Evolutionary conservation across 768 basidiomycete species (phyloP).

Genomic region (Termitomyces sp.): DNA sequence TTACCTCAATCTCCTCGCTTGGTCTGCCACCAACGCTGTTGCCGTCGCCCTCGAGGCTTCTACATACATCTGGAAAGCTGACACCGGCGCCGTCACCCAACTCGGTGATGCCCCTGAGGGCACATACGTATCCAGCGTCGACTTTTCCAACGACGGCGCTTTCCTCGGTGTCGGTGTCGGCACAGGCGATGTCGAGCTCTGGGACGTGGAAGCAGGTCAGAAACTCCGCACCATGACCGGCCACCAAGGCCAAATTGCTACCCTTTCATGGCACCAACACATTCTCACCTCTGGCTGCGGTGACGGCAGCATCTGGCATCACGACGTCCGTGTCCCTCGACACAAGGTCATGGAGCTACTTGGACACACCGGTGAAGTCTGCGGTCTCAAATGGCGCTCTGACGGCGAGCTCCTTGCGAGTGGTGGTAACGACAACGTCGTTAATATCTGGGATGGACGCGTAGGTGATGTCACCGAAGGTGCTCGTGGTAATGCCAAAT

Average conservation of each 20-base stretch:
- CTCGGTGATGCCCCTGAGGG: constrained; percentile 75
- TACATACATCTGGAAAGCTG: constrained; percentile 94
- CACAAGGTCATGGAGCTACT: constrained; percentile 90
- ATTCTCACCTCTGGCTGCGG: constrained; percentile 85
- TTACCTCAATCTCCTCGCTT: constrained; percentile 91
- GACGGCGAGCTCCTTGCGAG: constrained; percentile 91
- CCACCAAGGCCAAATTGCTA: constrained; percentile 79
- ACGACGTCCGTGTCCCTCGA: constrained; percentile 84
- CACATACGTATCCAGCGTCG: constrained; percentile 71
- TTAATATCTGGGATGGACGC: constrained; percentile 95
- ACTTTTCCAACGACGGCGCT: constrained; percentile 76
- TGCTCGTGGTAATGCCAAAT: constrained; percentile 65
- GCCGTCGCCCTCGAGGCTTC: constrained; percentile 85
- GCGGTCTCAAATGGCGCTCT: constrained; percentile 83
- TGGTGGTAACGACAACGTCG: constrained; percentile 97
- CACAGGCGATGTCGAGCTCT: constrained; percentile 87
- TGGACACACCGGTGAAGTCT: constrained; percentile 92
- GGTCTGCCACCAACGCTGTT: constrained; percentile 83
- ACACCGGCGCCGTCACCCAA: constrained; percentile 79
- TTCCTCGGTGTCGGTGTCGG: constrained; percentile 83
- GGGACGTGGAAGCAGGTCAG: constrained; percentile 79
- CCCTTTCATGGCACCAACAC: constrained; percentile 85
- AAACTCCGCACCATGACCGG: constrained; percentile 91
- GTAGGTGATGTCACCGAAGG: constrained; percentile 54
- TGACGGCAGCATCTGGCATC: constrained; percentile 95